Evolutionary conservation across 2,329 filamentous ascomycete species (phyloP).

Genomic region (Sporothrix globosa): DNA sequence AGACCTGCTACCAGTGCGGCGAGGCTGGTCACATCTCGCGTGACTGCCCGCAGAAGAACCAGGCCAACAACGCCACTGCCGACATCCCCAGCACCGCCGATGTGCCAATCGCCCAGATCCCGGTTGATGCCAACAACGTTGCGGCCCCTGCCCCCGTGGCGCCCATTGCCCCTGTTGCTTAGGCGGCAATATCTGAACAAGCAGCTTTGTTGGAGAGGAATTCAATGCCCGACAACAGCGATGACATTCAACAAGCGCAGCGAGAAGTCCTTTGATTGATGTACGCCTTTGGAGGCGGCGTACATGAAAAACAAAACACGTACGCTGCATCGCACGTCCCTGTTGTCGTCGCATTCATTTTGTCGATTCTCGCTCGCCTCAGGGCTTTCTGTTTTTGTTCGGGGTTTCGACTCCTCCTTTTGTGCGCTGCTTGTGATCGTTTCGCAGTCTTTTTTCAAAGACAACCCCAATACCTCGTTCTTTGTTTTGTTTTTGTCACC

Average conservation of each 20-base stretch:
- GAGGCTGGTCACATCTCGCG: constrained; percentile 95
- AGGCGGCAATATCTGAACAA: constrained; percentile 28
- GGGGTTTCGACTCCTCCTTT: not conserved
- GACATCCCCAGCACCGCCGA: constrained; percentile 54
- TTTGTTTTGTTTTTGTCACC: not conserved
- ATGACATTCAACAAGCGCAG: not conserved
- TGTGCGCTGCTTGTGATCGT: too few species aligned
- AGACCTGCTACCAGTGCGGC: constrained; percentile 98
- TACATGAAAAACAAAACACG: not conserved
- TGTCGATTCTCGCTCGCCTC: not conserved
- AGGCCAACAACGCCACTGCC: constrained; percentile 40
- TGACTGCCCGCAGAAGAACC: constrained; percentile 78
- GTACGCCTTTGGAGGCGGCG: not conserved
- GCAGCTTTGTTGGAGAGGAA: not conserved
- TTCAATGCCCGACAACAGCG: not conserved
- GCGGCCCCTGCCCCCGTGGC: constrained; percentile 46
- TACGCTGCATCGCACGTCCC: not conserved
- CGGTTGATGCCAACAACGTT: constrained; percentile 49
- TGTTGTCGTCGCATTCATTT: not conserved
- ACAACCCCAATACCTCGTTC: constrained; percentile 1
- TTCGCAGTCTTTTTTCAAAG: not conserved
- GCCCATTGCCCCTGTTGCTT: constrained; percentile 49
- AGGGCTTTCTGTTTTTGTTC: not conserved
- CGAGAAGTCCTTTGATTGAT: not conserved
- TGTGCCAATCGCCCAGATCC: constrained; percentile 49